Percentiles rank a stretch among this genome's conserved stretches.
Evolutionary conservation across 2,329 filamentous ascomycete species (phyloP).

Genomic region (Zasmidium angulare): DNA sequence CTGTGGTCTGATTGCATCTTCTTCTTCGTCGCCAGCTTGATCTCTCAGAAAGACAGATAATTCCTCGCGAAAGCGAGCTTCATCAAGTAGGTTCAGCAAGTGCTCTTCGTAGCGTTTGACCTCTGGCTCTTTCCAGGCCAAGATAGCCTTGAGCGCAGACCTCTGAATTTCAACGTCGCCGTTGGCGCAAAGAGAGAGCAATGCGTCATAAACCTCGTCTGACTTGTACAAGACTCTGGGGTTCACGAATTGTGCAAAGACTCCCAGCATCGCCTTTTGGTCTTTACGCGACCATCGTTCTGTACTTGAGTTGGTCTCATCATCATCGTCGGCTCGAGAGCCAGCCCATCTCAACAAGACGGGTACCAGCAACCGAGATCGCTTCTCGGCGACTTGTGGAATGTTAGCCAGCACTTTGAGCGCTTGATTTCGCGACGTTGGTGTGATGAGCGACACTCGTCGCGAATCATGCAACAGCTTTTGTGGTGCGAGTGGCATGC

Average conservation of each 20-base stretch:
- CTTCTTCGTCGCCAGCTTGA: constrained; percentile 44
- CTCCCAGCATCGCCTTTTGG: constrained; percentile 74
- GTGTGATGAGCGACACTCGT: constrained; percentile 18
- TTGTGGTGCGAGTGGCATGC: constrained; percentile 20
- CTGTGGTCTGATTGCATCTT: constrained; percentile 69
- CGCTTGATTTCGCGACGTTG: constrained; percentile 63
- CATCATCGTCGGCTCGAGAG: constrained; percentile 39
- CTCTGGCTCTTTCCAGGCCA: constrained; percentile 82
- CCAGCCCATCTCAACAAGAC: constrained; percentile 80
- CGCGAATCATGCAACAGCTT: constrained; percentile 18
- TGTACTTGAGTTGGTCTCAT: constrained; percentile 9
- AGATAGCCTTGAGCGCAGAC: constrained; percentile 75
- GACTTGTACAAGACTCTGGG: constrained; percentile 79
- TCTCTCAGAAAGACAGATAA: constrained; percentile 79
- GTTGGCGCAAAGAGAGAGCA: constrained; percentile 76
- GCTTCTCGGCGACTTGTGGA: constrained; percentile 78
- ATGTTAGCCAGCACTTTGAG: constrained; percentile 73
- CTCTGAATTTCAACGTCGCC: constrained; percentile 90
- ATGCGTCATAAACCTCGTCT: constrained; percentile 70
- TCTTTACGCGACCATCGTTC: constrained; percentile 70
- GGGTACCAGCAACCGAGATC: constrained; percentile 80
- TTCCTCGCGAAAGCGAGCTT: constrained; percentile 88
- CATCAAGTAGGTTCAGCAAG: constrained; percentile 82
- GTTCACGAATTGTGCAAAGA: constrained; percentile 85
- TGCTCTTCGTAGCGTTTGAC: constrained; percentile 81